Conservation (phyloP, 768 basidiomycete genomes). For the Mycena kentingensis region DNA sequence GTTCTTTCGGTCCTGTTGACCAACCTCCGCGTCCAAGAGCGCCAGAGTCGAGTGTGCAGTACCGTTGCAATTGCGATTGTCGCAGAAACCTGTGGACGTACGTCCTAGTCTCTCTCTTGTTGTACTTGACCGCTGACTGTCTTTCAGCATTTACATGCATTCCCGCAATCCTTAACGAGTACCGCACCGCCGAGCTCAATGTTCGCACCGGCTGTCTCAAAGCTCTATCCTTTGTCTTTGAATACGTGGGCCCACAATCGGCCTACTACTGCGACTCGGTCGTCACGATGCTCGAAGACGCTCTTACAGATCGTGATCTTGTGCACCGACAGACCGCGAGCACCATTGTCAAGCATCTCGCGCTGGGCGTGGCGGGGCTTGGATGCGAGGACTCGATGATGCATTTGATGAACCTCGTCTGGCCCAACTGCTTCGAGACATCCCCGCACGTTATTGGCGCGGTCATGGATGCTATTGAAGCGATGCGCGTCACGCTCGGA, state of each 20-base stretch:
- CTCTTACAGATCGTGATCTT: slow-evolving; percentile 95
- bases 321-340: slow-evolving; percentile 98
- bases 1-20: slow-evolving; percentile 94
- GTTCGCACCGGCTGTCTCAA: slow-evolving; percentile 99
- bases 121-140: slow-evolving; percentile 7
- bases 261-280: slow-evolving; percentile 97
- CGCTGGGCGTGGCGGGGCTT: slow-evolving; percentile 93
- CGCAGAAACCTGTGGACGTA: slow-evolving; percentile 87
- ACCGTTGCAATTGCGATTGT: slow-evolving; percentile 98
- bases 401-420: slow-evolving; percentile 96
- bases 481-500: slow-evolving; percentile 94
- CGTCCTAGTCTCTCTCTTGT: slow-evolving; percentile 30
- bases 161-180: slow-evolving; percentile 97
- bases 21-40: slow-evolving; percentile 96
- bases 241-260: slow-evolving; percentile 97
- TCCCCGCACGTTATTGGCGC: slow-evolving; percentile 98
- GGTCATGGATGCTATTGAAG: slow-evolving; percentile 97
- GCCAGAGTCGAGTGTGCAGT: slow-evolving; percentile 97
- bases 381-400: slow-evolving; percentile 98
- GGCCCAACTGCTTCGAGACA: slow-evolving; percentile 99
- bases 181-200: slow-evolving; percentile 96
- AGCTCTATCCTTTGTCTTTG: slow-evolving; percentile 97
- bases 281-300: slow-evolving; percentile 97
- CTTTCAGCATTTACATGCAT: slow-evolving; percentile 91
- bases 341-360: slow-evolving; percentile 97